phyloP scores from a whole-genome alignment of 2,329 filamentous ascomycete genomes.

The Aureobasidium sp. region DNA sequence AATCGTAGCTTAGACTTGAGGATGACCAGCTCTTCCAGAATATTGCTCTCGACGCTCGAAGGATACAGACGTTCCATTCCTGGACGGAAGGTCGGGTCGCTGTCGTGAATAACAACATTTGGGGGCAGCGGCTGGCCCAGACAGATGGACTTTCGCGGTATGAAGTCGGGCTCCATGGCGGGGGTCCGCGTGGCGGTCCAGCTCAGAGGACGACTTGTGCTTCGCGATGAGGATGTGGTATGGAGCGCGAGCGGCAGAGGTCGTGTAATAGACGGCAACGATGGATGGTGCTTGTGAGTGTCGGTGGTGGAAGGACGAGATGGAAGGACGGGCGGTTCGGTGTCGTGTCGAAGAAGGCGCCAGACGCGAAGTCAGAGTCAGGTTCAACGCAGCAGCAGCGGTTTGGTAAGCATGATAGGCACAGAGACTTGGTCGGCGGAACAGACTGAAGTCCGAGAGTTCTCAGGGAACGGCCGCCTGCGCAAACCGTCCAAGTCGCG shows the following conservation, averaged over 20 bases:
- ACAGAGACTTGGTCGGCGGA: not conserved
- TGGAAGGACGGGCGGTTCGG: not conserved
- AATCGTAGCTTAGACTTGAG: constrained; percentile 52
- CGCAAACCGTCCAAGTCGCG: constrained; percentile 12
- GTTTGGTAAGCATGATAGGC: constrained; percentile 9
- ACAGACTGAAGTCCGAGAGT: constrained; percentile 5
- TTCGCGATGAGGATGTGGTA: not conserved
- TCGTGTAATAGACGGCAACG: not conserved
- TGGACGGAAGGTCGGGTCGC: constrained; percentile 38
- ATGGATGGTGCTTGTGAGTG: not conserved
- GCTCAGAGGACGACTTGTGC: not conserved
- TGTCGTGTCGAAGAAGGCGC: not conserved
- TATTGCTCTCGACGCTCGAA: constrained; percentile 49
- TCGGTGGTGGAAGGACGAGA: not conserved
- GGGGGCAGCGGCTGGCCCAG: constrained; percentile 6
- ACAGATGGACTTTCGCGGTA: constrained; percentile 15
- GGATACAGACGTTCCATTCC: constrained; percentile 23
- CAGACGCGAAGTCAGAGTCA: not conserved
- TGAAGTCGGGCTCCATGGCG: constrained; percentile 12
- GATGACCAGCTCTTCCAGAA: constrained; percentile 52
- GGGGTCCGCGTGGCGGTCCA: constrained; percentile 2
- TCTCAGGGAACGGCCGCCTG: constrained; percentile 7
- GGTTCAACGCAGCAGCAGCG: not conserved
- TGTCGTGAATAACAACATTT: constrained; percentile 34
- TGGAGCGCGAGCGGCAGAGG: not conserved